These are phyloP conservation scores for Aspergillus cristatus DNA, from an alignment of 495 filamentous ascomycete genomes.

Conservation along the genomic window DNA sequence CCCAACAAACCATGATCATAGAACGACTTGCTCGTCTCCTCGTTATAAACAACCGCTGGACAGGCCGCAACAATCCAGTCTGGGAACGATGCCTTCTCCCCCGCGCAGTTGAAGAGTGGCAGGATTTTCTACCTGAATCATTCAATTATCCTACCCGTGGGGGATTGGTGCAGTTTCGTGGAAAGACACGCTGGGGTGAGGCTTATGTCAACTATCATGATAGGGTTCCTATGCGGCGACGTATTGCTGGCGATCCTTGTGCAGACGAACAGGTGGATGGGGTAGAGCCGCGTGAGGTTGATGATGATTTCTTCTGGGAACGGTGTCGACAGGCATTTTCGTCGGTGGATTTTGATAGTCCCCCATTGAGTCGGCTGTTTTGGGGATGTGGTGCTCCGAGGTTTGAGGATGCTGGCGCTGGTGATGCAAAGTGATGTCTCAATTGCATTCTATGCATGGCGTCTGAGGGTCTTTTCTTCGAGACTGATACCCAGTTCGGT, in stretches of 20 bases:
- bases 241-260: conserved; percentile 4
- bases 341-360: conserved; percentile 7
- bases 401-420: no score
- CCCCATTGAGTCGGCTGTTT: conserved; percentile 18
- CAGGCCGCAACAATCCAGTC: conserved; percentile 5
- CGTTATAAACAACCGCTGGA: conserved; percentile 13
- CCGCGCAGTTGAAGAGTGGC: conserved; percentile 39
- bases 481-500: no score
- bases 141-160: conserved; percentile 21
- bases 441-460: no score
- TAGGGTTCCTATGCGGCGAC: conserved; percentile 11
- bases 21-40: conserved; percentile 14
- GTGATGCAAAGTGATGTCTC: no score
- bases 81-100: conserved; percentile 33
- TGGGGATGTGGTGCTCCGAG: background rate
- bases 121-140: conserved; percentile 32
- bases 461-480: no score
- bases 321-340: conserved; percentile 1
- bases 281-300: conserved; percentile 4
- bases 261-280: background rate
- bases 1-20: conserved; percentile 20
- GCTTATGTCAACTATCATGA: conserved; percentile 3
- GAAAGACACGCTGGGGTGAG: conserved; percentile 6
- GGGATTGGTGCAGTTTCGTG: conserved; percentile 18
- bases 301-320: conserved; percentile 17